Percentiles rank a stretch among this genome's conserved stretches.
Conservation (phyloP, 352 stramenopile genomes). For the Phytopythium oedochilum region DNA sequence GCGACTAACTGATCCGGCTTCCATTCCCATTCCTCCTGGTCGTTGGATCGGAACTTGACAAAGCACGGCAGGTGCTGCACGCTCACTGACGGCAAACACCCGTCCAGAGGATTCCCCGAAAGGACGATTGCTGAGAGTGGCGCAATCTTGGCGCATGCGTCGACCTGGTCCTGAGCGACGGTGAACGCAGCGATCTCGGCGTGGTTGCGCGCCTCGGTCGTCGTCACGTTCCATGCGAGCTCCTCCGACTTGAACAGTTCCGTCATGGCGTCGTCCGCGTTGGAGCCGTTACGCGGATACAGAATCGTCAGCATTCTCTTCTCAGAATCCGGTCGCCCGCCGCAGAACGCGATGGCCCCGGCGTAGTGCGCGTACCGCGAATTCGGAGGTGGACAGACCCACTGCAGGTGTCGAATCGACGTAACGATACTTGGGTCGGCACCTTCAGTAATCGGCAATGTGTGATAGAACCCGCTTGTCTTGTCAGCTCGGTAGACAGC, state of each 20-base stretch:
- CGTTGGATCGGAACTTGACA: slow-evolving; percentile 37
- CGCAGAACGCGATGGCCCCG: slow-evolving; percentile 47
- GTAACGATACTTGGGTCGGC: slow-evolving; percentile 4
- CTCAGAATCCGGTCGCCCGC: slow-evolving; percentile 18
- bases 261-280: slow-evolving; percentile 38
- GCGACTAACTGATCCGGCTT: slow-evolving; percentile 28
- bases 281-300: slow-evolving; percentile 23
- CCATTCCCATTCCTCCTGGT: slow-evolving; percentile 78
- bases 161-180: slow-evolving; percentile 46
- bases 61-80: slow-evolving; percentile 66
- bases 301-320: slow-evolving; percentile 38
- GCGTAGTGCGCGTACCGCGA: slow-evolving; percentile 43
- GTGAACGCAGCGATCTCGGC: slow-evolving; percentile 48
- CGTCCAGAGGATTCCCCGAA: slow-evolving; percentile 69
- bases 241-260: slow-evolving; percentile 55
- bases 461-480: slow-evolving; percentile 33
- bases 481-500: slow-evolving; percentile 61
- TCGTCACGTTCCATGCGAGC: slow-evolving; percentile 42
- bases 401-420: slow-evolving; percentile 46
- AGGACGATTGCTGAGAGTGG: slow-evolving; percentile 63
- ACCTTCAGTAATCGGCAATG: not conserved
- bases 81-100: slow-evolving; percentile 50
- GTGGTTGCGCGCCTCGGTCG: slow-evolving; percentile 39
- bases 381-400: slow-evolving; percentile 54
- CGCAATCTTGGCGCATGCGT: slow-evolving; percentile 38